Percentiles rank a stretch among this genome's conserved stretches.
phyloP scores from a whole-genome alignment of 2,329 filamentous ascomycete species.

The Ophiocordyceps sinensis region DNA sequence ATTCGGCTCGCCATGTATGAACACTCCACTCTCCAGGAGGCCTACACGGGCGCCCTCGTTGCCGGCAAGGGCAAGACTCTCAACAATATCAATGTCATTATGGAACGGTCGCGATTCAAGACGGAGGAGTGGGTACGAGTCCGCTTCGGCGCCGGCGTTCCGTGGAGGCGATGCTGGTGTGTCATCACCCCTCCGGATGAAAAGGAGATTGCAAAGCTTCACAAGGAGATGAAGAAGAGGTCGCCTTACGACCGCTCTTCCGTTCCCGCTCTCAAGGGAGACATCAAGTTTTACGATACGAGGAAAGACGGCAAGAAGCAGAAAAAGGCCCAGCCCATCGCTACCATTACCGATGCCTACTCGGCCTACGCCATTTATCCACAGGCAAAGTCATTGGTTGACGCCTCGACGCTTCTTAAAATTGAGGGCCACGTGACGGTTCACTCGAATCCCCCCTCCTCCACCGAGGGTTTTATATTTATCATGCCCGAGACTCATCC shows the following conservation, averaged over 20 bases:
- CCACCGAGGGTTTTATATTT: constrained; percentile 88
- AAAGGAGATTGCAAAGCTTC: constrained; percentile 73
- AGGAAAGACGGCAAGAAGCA: constrained; percentile 63
- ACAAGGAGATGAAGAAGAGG: constrained; percentile 70
- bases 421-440: constrained; percentile 84
- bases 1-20: constrained; percentile 93
- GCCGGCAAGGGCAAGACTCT: constrained; percentile 82
- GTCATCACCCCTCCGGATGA: constrained; percentile 86
- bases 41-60: constrained; percentile 90
- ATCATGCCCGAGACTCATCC: constrained; percentile 91
- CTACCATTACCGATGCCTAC: constrained; percentile 80
- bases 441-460: constrained; percentile 62
- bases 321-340: constrained; percentile 82
- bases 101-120: constrained; percentile 64
- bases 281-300: constrained; percentile 90
- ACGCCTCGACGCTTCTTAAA: constrained; percentile 87
- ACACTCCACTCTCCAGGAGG: constrained; percentile 83
- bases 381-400: constrained; percentile 83
- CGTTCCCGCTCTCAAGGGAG: constrained; percentile 58
- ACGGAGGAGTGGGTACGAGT: constrained; percentile 92
- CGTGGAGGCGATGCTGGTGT: constrained; percentile 95
- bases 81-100: constrained; percentile 81
- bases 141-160: constrained; percentile 86
- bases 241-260: constrained; percentile 68
- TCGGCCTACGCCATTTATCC: constrained; percentile 93